Base-by-base conservation (phyloP, 352 stramenopile species). In the Phytophthora colocasiae region DNA sequence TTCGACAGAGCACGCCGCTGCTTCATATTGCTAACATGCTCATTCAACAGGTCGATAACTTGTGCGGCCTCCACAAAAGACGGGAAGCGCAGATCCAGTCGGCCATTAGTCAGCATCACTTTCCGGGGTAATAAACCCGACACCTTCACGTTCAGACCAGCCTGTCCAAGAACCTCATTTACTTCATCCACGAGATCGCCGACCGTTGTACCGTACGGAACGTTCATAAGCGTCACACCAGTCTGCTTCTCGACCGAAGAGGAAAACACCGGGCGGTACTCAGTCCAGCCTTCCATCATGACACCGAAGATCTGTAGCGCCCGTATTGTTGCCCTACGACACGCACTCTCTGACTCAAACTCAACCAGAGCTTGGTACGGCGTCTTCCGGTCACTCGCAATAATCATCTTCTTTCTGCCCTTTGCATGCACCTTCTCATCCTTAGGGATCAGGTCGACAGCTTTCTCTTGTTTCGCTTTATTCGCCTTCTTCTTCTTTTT, bases 291-390 rank as follows among this genome's bases (percentile, higher is more conserved):
- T 19, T 53, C 70, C 81, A 96, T 92, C 85, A 96, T 95, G 19
- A 96, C 86, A 26, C 88, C 88, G 58, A 96, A 96, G 60, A 96
- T 96, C 73, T 92, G 85, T 22, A 95, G 63, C 46, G 88, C 83
- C 8, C 83, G 85, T 63, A 91, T 87, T 46, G 91, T 75, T 34
- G 88, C 88, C 6, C 78, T 79, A 4, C 89, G 78, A 11, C 74
- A 79, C 6, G 59, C 71, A 41, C 58, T 58, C 43, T 81, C 58
- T 4, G 58, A 71, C 44, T 82, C 81, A 36, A 95, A 96, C 63
- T 96, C 86, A 32, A 96, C 83, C 14, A 95, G 55, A n/a, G 71
- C 87, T 62, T 92, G 77, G 58, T 84, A 83, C 48, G 64, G 44
- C 3, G 88, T 92, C 71, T 91, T 90, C 59, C 67, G 69, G 63